Conservation (phyloP, 495 filamentous ascomycete species). For the Ascodesmis nigricans region DNA sequence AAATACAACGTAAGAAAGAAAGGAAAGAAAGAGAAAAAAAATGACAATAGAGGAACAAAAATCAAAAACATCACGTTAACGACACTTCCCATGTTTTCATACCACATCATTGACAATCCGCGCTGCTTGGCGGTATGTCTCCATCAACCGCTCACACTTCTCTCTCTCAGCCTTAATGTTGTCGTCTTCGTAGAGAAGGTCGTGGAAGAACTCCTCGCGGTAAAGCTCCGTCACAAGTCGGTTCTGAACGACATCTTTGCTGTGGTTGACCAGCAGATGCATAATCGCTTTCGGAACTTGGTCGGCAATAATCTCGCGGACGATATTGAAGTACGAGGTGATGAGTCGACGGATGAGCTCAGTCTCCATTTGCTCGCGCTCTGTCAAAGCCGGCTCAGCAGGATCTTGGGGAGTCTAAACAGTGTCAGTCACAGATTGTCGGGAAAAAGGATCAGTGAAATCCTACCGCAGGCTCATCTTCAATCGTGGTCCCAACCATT, state of each 20-base stretch:
- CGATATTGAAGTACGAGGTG: conserved; percentile 95
- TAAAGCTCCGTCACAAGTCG: conserved; percentile 88
- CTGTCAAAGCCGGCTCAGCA: conserved; percentile 65
- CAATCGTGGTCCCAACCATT: too few species aligned
- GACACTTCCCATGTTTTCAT: too few species aligned
- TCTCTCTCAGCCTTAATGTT: conserved; percentile 89
- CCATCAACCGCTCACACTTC: conserved; percentile 87
- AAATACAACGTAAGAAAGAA: too few species aligned
- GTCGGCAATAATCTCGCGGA: conserved; percentile 88
- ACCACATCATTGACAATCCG: conserved; percentile 95
- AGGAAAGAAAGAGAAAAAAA: too few species aligned
- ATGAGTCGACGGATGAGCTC: conserved; percentile 92
- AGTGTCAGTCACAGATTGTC: not conserved
- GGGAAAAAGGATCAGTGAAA: not conserved
- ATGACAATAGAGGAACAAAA: too few species aligned
- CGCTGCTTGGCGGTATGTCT: conserved; percentile 87
- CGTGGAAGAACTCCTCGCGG: conserved; percentile 76
- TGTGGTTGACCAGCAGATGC: conserved; percentile 95
- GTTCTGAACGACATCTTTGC: conserved; percentile 94
- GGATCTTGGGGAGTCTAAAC: conserved; percentile 25
- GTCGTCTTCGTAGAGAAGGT: conserved; percentile 92
- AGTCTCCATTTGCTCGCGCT: conserved; percentile 88
- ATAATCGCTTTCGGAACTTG: conserved; percentile 98
- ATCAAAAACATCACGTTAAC: too few species aligned
- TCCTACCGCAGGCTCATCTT: too few species aligned